These are phyloP conservation scores for Pestalotiopsis sp. DNA, from an alignment of 2,329 filamentous ascomycete species.

Conservation along the genomic window DNA sequence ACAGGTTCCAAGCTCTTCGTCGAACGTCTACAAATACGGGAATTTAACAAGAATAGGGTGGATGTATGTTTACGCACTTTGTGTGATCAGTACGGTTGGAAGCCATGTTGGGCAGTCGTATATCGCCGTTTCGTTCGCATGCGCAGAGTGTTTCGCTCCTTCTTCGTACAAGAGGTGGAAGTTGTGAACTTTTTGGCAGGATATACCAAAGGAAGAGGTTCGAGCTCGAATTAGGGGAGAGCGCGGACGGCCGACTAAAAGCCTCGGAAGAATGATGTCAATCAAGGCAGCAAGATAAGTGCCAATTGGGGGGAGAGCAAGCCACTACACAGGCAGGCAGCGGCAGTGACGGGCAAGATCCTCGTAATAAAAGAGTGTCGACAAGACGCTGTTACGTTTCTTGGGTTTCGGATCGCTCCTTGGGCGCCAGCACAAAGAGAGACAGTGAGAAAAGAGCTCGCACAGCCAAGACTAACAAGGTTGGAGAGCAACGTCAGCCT, in stretches of 20 bases:
- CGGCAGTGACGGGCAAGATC: background rate
- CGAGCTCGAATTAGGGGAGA: background rate
- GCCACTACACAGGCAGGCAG: background rate
- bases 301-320: background rate
- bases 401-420: background rate
- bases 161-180: background rate
- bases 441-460: background rate
- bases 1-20: background rate
- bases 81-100: conserved; percentile 35
- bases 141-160: background rate
- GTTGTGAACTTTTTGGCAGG: background rate
- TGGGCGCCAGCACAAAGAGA: background rate
- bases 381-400: background rate
- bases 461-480: conserved; percentile 2
- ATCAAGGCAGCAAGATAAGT: conserved; percentile 7
- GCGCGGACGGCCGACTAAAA: background rate
- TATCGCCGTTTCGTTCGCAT: conserved; percentile 8
- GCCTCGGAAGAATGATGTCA: conserved; percentile 3
- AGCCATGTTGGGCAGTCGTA: conserved; percentile 28
- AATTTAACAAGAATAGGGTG: background rate
- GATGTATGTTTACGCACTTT: conserved; percentile 26
- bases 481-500: conserved; percentile 15
- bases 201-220: background rate
- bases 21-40: background rate
- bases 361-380: background rate